Base-by-base conservation (phyloP, 371 early-diverging fungal genomes). In the Blakeslea trispora region DNA sequence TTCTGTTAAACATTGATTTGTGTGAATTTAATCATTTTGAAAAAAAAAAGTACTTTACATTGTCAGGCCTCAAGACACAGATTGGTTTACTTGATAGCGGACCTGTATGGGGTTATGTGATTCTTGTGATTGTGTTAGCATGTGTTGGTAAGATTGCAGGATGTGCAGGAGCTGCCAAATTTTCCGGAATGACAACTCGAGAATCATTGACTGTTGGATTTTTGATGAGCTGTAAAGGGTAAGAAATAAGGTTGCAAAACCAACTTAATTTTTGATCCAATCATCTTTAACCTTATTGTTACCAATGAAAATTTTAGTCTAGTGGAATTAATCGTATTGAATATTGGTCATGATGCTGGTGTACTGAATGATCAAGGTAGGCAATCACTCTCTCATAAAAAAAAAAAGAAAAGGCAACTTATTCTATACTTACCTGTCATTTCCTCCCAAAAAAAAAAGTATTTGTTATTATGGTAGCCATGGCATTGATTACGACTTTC, bases 161-260 rank as follows among this genome's bases (percentile, higher is more conserved):
- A 4, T 93, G 95, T 59, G 81, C 91, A 0, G 19, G 71, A 1
- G 88, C 94, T 0, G 91, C 95, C 0, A 77, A 77, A 47, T n/a
- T 83, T 5, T 73, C 74, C 32, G 89, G 88, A 24, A 79, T 92
- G 59, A 79, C 77, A 13, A 85, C 84, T 82, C 82, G 96, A 39
- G 96, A 97, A 69, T 89, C 93, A 1, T 71, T 90, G 8, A 81
- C 95, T 1, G 83, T 96, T 35, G 98, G 97, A 2, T 71, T 94
- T 45, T 73, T 97, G 46, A 97, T 97, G 98, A 95, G 91, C 74
- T 92, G 93, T 64, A 97, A 96, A 79, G 97, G 94, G 79, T 81
- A 66, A 50, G 23, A 45, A 31, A 24, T 21, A 50, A 21, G 46
- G 39, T 34, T 43, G 21, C 17, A 41, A 5, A 57, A 22, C n/a